A percentile compares a stretch with the other conserved stretches of the same genome.
Evolutionary conservation across 2,329 filamentous ascomycete genomes (phyloP).

Genomic region (Penicillium sp.): DNA sequence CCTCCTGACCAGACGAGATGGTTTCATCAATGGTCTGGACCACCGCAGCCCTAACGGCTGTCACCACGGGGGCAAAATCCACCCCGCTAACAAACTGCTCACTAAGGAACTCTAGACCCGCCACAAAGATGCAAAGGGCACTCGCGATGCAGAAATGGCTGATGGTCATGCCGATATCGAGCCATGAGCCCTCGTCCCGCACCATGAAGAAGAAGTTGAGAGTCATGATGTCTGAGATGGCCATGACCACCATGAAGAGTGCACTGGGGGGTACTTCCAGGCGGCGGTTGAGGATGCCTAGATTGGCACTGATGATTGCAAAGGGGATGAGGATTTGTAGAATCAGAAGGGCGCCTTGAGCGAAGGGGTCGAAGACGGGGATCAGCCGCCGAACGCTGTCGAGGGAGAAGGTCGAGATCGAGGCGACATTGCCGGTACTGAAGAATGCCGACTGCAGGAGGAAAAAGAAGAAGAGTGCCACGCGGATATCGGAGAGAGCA

Average conservation of each 20-base stretch:
- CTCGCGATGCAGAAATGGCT: constrained; percentile 94
- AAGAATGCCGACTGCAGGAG: constrained; percentile 95
- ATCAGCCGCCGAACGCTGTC: constrained; percentile 84
- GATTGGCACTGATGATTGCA: constrained; percentile 82
- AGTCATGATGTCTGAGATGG: constrained; percentile 83
- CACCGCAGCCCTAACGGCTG: constrained; percentile 18
- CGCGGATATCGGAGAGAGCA: constrained; percentile 75
- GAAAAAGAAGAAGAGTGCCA: constrained; percentile 91
- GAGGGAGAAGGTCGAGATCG: constrained; percentile 85
- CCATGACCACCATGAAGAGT: constrained; percentile 92
- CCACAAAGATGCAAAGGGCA: constrained; percentile 83
- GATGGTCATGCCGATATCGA: constrained; percentile 96
- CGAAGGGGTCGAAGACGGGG: constrained; percentile 90
- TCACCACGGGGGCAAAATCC: constrained; percentile 46
- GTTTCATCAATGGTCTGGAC: constrained; percentile 21
- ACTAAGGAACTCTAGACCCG: constrained; percentile 78
- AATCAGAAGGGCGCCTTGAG: constrained; percentile 79
- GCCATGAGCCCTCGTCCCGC: constrained; percentile 91
- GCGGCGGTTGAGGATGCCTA: constrained; percentile 85
- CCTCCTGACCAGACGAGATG: constrained; percentile 20
- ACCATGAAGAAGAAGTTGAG: constrained; percentile 98
- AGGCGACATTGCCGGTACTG: constrained; percentile 93
- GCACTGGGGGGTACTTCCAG: constrained; percentile 82
- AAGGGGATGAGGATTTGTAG: constrained; percentile 93
- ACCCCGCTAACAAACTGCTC: constrained; percentile 78